Conservation (phyloP, 208 protist species). For the Trypanosoma caninum region DNA sequence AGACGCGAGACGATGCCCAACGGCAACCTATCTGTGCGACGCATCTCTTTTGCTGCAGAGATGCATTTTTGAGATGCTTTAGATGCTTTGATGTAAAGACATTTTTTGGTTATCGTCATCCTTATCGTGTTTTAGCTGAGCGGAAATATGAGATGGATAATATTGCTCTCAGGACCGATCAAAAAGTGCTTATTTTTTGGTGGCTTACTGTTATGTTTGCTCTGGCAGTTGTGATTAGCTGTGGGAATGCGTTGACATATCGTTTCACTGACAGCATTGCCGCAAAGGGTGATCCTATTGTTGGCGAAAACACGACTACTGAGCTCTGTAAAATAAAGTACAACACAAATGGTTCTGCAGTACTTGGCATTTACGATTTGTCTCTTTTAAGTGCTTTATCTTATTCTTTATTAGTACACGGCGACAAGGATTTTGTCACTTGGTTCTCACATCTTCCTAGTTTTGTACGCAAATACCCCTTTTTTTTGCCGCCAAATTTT, state of each 20-base stretch:
- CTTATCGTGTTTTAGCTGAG: slow-evolving; percentile 63
- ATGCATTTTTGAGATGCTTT: slow-evolving; percentile 62
- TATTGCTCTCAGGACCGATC: slow-evolving; percentile 69
- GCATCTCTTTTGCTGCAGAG: slow-evolving; percentile 79
- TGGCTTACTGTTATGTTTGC: slow-evolving; percentile 80
- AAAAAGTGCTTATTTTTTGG: slow-evolving; percentile 77
- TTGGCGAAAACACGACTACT: slow-evolving; percentile 9
- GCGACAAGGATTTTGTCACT: slow-evolving; percentile 68
- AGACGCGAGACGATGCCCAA: slow-evolving; percentile 30
- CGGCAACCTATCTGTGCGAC: slow-evolving; percentile 47
- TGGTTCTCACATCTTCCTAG: slow-evolving; percentile 66
- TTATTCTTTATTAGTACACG: slow-evolving; percentile 59
- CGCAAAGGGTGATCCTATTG: slow-evolving; percentile 13
- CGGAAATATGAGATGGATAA: slow-evolving; percentile 40
- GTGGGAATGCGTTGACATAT: slow-evolving; percentile 63
- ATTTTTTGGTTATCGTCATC: slow-evolving; percentile 74
- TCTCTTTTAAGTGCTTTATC: slow-evolving; percentile 68
- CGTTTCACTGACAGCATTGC: slow-evolving; percentile 47
- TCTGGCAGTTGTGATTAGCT: slow-evolving; percentile 62
- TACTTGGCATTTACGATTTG: slow-evolving; percentile 60
- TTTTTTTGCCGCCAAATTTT: slow-evolving; percentile 48
- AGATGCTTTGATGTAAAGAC: slow-evolving; percentile 64
- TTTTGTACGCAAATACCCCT: slow-evolving; percentile 58
- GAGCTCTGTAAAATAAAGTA: slow-evolving; percentile 45
- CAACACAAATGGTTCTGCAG: slow-evolving; percentile 50